Conservation (phyloP, 208 protist genomes). For the Naegleria lovaniensis region DNA sequence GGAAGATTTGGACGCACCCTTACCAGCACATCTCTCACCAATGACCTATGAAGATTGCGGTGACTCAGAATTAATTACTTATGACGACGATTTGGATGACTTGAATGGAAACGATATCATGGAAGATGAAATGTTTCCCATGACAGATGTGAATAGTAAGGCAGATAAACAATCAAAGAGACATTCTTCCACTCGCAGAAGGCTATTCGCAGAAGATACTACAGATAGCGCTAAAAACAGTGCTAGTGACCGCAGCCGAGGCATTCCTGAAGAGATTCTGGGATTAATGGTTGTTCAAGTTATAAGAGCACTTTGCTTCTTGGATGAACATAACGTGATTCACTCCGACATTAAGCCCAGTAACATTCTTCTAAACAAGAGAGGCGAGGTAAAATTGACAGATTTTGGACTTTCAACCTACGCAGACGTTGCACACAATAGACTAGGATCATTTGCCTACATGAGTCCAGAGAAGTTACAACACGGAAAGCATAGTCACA, state of each 20-base stretch:
- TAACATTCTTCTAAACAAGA: constrained; percentile 74
- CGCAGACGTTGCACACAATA: constrained; percentile 41
- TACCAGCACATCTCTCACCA: background rate
- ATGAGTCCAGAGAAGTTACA: background rate
- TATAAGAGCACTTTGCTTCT: background rate
- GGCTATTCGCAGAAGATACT: background rate
- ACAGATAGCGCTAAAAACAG: background rate
- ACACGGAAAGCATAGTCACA: background rate
- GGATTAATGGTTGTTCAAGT: background rate
- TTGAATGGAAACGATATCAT: background rate
- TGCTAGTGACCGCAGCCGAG: background rate
- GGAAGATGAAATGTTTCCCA: background rate
- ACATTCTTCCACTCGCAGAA: background rate
- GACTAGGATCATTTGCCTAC: background rate
- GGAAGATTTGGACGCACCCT: background rate
- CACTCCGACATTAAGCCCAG: constrained; percentile 91
- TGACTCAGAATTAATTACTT: background rate
- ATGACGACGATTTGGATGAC: background rate
- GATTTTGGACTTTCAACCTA: constrained; percentile 99
- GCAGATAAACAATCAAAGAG: background rate
- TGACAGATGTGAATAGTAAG: background rate
- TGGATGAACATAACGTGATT: constrained; percentile 70
- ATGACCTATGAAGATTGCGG: background rate
- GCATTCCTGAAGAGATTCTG: background rate
- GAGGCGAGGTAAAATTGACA: constrained; percentile 93